Base-by-base conservation (phyloP, 2,329 filamentous ascomycete genomes). In the Fonsecaea pedrosoi region DNA sequence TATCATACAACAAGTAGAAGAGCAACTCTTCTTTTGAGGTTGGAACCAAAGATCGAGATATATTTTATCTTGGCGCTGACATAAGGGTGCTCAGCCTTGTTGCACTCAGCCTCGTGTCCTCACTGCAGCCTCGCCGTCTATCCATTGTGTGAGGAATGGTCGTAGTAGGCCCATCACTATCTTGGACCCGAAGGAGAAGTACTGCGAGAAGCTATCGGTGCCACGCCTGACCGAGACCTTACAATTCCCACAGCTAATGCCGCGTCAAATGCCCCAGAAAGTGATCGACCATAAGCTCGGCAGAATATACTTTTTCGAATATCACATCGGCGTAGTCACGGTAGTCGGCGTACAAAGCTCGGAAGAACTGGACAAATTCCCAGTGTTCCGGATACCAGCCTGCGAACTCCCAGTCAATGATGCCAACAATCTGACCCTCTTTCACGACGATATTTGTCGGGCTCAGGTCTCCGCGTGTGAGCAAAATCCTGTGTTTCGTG, bases 321-420 rank as follows among this genome's bases (percentile, higher is more conserved):
- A 65, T 59, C 1, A 61, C 34, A 25, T 65, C 62, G 18, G 55
- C 62, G 55, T 60, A 60, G 8, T 65, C 63, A 53, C 45, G 57
- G 25, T 54, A 56, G 45, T 65, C 45, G 48, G 37, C 30, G 32
- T 30, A 54, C 9, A 61, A 15, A 18, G 42, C 34, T n/a, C 58
- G 42, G n/a, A 66, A 56, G 58, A 56, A 66, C 30, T 57, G 57
- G 5, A 67, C 79, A 67, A 54, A 69, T 32, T 69, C 67, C 67
- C 67, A 69, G 55, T 69, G 67, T 18, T 65, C 67, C 25, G 64
- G 67, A 60, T 67, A 67, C 59, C 59, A 69, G 9, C 67, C 67
- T 0, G 55, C 67, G 34, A 10, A 54, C 42, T 69, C 67, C 67
- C 55, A 67, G 48, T 66, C 64, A n/a, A 64, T 32, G 7, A 69